Conservation (phyloP, 169 alveolate species). For the Plasmodium inui region DNA sequence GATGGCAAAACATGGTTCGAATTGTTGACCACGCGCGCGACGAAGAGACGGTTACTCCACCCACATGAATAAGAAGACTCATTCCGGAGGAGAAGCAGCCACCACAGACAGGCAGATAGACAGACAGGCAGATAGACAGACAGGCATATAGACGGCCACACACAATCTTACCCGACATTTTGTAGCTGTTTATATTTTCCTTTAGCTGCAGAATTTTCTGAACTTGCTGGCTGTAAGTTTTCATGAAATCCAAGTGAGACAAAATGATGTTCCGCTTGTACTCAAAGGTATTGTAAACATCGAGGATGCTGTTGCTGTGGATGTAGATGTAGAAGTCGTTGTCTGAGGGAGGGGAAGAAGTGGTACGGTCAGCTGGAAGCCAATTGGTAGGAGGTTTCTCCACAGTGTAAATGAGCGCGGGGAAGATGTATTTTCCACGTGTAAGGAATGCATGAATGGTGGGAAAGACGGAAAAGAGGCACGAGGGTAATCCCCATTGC, state of each 20-base stretch:
- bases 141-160: neutral
- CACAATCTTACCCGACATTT: slow-evolving; percentile 19
- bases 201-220: slow-evolving; percentile 32
- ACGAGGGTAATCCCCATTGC: neutral
- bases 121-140: too few relatives aligned
- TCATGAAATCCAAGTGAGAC: slow-evolving; percentile 54
- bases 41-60: neutral
- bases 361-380: neutral
- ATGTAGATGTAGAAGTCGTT: slow-evolving; percentile 62
- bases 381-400: neutral
- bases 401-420: neutral
- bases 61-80: too few relatives aligned
- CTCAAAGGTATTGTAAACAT: slow-evolving; percentile 49
- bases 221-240: slow-evolving; percentile 35
- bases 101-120: neutral
- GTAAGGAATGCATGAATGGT: neutral
- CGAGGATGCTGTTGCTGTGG: slow-evolving; percentile 49
- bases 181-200: slow-evolving; percentile 42
- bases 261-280: slow-evolving; percentile 51
- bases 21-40: neutral
- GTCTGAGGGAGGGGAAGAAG: slow-evolving; percentile 4
- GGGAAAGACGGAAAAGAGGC: neutral
- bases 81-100: too few relatives aligned
- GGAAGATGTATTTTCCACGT: neutral
- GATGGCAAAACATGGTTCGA: neutral